Evolutionary conservation across 306 rosid genomes (phyloP), one percentile per base, ranked within the genome.

Genomic region (Rosa lucieae): DNA sequence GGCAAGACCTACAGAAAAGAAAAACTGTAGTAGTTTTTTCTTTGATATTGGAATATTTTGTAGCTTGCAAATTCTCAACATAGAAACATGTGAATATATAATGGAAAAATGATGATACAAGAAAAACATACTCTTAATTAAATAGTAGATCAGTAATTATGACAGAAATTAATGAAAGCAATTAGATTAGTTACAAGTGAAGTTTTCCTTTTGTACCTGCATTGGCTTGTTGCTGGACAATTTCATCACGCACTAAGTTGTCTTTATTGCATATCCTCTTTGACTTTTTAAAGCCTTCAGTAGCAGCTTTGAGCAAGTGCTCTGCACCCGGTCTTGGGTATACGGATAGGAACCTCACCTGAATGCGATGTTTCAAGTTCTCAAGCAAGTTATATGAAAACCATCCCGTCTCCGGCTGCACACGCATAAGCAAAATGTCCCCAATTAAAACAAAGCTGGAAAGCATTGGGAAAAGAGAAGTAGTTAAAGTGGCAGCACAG

Each of bases 361-460:
- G 88, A 76, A 91, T 78, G 65, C 93, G 86, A 73, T 89, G 87
- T 80, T 92, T 89, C 79, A 91, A 68, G 86, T 89, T 89, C 83
- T 84, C 88, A 75, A 88, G 84, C 81, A 81, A 51, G 61, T 79
- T 80, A 66, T 39, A 69, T 48, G 97, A 84, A 85, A 91, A 91
- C 97, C 99, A 94, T 62, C 99, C 97, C n/a, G 91, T 75, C 81
- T 48, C 95, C 82, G 48, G 87, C 97, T 94, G 87, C 87, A 87
- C 74, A 77, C 52, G 44, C 79, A 84, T 26, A 81, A 76, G 80
- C 44, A 53, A 75, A 74, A 80, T 55, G 70, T 72, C 74, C 78
- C 80, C 14, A 72, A 10, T 5, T 18, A 78, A 58, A 66, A 21
- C 55, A 70, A 56, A 65, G 53, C 47, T 73, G 29, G 65, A 32